Evolutionary conservation across 2,329 filamentous ascomycete species (phyloP).

Genomic region (Apiospora sp.): DNA sequence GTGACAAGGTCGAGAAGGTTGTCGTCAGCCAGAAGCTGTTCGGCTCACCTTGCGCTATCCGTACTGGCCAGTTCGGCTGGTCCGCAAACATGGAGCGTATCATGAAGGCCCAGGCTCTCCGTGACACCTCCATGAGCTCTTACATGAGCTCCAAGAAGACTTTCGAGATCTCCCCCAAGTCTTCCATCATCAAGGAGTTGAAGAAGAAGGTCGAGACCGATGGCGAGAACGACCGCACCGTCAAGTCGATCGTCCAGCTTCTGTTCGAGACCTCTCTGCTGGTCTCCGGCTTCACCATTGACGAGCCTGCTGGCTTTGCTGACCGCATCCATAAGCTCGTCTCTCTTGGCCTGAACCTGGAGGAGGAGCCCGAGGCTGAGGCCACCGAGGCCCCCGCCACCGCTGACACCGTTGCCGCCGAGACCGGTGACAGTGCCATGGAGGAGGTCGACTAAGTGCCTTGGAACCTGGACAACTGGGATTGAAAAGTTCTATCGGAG

Average conservation of each 20-base stretch:
- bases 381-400: conserved; percentile 55
- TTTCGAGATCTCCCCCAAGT: conserved; percentile 99
- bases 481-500: conserved; percentile 51
- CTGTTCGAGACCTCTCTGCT: conserved; percentile 99
- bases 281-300: conserved; percentile 99
- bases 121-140: conserved; percentile 98
- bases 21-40: conserved; percentile 98
- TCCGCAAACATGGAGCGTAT: conserved; percentile 99
- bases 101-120: conserved; percentile 99
- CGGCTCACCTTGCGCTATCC: conserved; percentile 95
- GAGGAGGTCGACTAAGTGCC: conserved; percentile 95
- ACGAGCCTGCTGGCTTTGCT: conserved; percentile 96
- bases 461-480: conserved; percentile 41
- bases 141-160: conserved; percentile 99
- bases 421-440: conserved; percentile 92
- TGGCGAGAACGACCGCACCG: conserved; percentile 97
- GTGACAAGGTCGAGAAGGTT: conserved; percentile 99
- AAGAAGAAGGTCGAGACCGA: conserved; percentile 99
- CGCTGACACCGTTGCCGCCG: conserved; percentile 67
- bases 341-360: conserved; percentile 95
- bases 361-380: conserved; percentile 84
- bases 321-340: conserved; percentile 99
- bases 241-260: conserved; percentile 98
- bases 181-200: conserved; percentile 96
- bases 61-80: conserved; percentile 99